phyloP scores from a whole-genome alignment of 192 early-diverging fungal genomes.

The Backusella mclennaniae region DNA sequence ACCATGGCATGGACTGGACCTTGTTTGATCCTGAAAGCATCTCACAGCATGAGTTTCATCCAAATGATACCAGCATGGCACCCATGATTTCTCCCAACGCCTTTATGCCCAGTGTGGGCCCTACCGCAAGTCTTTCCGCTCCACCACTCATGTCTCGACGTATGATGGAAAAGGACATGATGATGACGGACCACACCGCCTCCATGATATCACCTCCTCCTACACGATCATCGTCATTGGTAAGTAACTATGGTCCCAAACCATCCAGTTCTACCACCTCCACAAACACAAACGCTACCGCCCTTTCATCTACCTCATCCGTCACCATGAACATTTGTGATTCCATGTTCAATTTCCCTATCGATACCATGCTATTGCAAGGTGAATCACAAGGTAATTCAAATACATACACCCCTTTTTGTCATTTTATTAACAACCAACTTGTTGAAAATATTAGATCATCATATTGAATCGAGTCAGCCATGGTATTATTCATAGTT shows the following conservation, averaged over 20 bases:
- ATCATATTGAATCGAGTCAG: not conserved
- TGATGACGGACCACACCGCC: not conserved
- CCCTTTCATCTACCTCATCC: not conserved
- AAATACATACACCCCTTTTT: not conserved
- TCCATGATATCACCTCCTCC: not conserved
- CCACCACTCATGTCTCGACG: not conserved
- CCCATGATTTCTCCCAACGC: not conserved
- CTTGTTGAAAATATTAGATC: not conserved
- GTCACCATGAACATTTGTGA: slow-evolving; percentile 2
- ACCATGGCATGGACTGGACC: slow-evolving; percentile 11
- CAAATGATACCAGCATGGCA: not conserved
- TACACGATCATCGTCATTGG: not conserved
- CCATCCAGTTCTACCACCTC: slow-evolving; percentile 8
- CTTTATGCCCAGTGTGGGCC: not conserved
- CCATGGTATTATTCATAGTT: not conserved
- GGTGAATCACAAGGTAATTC: not conserved
- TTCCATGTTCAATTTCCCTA: not conserved
- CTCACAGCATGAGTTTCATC: slow-evolving; percentile 1
- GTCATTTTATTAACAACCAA: not conserved
- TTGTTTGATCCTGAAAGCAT: not conserved
- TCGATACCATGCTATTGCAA: slow-evolving; percentile 1
- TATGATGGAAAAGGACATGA: not conserved
- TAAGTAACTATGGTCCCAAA: not conserved
- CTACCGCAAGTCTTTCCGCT: not conserved
- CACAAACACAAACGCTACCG: not conserved